These are phyloP conservation scores for Nakaseomyces sp. DNA, from an alignment of 1,139 yeast species.

Conservation along the genomic window DNA sequence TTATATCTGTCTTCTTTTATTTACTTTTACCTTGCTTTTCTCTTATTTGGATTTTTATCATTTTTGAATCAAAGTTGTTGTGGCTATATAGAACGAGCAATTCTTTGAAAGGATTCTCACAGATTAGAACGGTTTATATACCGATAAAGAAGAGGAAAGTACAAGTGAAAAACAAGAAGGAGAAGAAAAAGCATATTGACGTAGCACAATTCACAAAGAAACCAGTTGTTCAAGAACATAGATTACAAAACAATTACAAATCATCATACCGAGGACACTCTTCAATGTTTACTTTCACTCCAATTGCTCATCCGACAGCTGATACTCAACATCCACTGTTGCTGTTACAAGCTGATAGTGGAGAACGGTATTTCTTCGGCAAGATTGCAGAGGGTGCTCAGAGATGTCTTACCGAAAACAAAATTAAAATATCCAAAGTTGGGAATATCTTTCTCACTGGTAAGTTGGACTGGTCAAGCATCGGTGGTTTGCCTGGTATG, in stretches of 20 bases:
- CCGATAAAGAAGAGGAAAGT: background rate
- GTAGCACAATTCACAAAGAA: no score
- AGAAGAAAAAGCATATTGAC: no score
- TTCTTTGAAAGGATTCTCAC: background rate
- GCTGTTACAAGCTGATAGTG: constrained; percentile 40
- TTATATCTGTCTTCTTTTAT: no score
- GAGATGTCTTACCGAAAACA: constrained; percentile 51
- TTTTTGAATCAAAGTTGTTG: background rate
- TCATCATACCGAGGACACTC: background rate
- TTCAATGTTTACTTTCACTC: constrained; percentile 31
- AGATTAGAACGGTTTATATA: constrained; percentile 1
- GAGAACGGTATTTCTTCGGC: constrained; percentile 62
- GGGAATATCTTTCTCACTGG: constrained; percentile 72
- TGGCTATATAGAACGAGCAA: background rate
- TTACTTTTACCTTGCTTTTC: no score
- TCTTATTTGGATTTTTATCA: no score
- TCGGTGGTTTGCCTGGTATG: constrained; percentile 88
- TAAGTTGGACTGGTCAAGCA: constrained; percentile 54
- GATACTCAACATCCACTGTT: constrained; percentile 56
- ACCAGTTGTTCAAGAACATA: background rate
- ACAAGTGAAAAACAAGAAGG: no score
- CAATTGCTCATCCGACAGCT: constrained; percentile 47
- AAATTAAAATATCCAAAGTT: constrained; percentile 45
- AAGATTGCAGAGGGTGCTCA: constrained; percentile 82
- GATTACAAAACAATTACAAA: background rate